phyloP scores from a whole-genome alignment of 495 filamentous ascomycete genomes.

The Chaetomidium leptoderma region DNA sequence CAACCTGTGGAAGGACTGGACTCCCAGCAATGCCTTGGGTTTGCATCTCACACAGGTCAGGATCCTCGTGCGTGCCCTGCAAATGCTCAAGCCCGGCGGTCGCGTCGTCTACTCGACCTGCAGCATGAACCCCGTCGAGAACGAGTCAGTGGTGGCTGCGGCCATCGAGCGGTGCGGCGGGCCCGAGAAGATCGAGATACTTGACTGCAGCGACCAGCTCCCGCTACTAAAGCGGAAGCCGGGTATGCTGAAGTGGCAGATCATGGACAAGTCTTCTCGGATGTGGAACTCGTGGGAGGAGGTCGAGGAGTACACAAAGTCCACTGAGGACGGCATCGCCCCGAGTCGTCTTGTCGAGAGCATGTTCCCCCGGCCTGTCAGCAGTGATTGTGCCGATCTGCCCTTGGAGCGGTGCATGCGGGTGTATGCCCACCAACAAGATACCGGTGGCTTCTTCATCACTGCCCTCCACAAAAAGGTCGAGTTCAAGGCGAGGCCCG shows the following conservation, averaged over 20 bases:
- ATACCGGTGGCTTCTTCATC: constrained; percentile 97
- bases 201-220: constrained; percentile 75
- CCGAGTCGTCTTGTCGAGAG: constrained; percentile 62
- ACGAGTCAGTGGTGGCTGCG: constrained; percentile 79
- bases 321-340: constrained; percentile 50
- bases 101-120: constrained; percentile 96
- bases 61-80: constrained; percentile 86
- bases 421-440: constrained; percentile 89
- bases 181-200: constrained; percentile 67
- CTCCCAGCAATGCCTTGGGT: constrained; percentile 73
- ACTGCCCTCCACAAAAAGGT: constrained; percentile 83
- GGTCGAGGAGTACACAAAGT: constrained; percentile 58
- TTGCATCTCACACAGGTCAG: constrained; percentile 78
- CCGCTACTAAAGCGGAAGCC: constrained; percentile 67
- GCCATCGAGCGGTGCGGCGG: constrained; percentile 92
- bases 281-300: constrained; percentile 76
- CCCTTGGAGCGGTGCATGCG: constrained; percentile 86
- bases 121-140: constrained; percentile 95
- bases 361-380: constrained; percentile 71
- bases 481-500: constrained; percentile 81
- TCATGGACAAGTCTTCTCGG: constrained; percentile 76
- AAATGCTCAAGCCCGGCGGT: constrained; percentile 94
- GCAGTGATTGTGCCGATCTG: constrained; percentile 52
- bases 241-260: constrained; percentile 74
- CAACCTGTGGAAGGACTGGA: constrained; percentile 93